phyloP scores from a whole-genome alignment of 208 protist species.

The Vickermania ingenoplastis region DNA sequence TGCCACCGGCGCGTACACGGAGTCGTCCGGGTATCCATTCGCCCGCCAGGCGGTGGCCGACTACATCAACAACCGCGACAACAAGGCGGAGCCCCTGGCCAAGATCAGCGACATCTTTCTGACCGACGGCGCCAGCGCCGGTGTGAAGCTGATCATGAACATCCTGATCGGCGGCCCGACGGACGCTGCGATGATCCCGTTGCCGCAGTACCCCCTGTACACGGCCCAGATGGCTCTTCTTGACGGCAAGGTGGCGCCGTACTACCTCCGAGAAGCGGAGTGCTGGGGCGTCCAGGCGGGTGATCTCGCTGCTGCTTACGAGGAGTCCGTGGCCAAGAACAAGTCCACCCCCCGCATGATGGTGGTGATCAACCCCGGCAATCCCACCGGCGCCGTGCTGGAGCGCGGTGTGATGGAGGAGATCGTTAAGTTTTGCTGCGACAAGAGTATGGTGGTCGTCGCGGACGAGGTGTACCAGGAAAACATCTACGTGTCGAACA shows the following conservation, averaged over 20 bases:
- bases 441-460: slow-evolving; percentile 87
- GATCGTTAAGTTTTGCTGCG: slow-evolving; percentile 60
- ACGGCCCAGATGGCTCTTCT: slow-evolving; percentile 94
- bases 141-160: slow-evolving; percentile 85
- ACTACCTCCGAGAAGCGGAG: slow-evolving; percentile 92
- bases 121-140: slow-evolving; percentile 95
- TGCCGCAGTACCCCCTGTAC: slow-evolving; percentile 99
- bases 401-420: slow-evolving; percentile 66
- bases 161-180: slow-evolving; percentile 50
- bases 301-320: slow-evolving; percentile 52
- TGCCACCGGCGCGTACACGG: slow-evolving; percentile 93
- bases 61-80: slow-evolving; percentile 94
- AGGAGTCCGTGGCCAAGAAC: slow-evolving; percentile 29
- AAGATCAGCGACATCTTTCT: slow-evolving; percentile 80
- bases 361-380: slow-evolving; percentile 99
- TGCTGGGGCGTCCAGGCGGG: slow-evolving; percentile 81
- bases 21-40: slow-evolving; percentile 87
- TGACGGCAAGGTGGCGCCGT: slow-evolving; percentile 85
- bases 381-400: slow-evolving; percentile 95
- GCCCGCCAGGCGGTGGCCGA: slow-evolving; percentile 86
- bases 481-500: slow-evolving; percentile 92
- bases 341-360: slow-evolving; percentile 88
- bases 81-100: slow-evolving; percentile 21
- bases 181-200: slow-evolving; percentile 94
- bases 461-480: slow-evolving; percentile 99